A percentile compares a stretch with the other conserved stretches of the same genome.
phyloP scores from a whole-genome alignment of 495 filamentous ascomycete genomes.

The Xylaria castorea region DNA sequence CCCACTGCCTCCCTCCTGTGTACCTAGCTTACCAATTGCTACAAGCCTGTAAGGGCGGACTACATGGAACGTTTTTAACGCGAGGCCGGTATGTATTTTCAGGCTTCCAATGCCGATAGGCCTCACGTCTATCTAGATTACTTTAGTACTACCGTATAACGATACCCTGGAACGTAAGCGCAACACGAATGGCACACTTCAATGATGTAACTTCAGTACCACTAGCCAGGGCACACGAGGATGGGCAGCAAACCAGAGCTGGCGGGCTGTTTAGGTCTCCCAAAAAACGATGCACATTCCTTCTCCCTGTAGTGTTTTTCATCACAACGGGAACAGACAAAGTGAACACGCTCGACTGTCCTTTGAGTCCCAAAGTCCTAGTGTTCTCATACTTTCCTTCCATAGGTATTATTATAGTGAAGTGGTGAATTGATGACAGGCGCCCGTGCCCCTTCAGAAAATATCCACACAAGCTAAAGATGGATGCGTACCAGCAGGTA shows the following conservation, averaged over 20 bases:
- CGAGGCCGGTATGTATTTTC: conserved; percentile 2
- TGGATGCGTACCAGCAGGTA: background rate
- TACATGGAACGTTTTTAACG: conserved; percentile 5
- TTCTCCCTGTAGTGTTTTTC: background rate
- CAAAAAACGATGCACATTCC: background rate
- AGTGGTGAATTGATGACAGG: conserved; percentile 1
- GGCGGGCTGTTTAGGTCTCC: background rate
- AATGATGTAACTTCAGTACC: conserved; percentile 41
- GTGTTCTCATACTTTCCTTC: background rate
- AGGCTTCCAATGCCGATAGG: conserved; percentile 1
- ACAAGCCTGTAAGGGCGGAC: background rate
- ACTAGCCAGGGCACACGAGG: conserved; percentile 2
- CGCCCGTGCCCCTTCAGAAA: conserved; percentile 2
- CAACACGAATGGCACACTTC: conserved; percentile 26
- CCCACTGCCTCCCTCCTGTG: conserved; percentile 31
- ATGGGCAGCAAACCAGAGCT: conserved; percentile 10
- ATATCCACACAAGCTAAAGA: conserved; percentile 13
- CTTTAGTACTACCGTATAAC: conserved; percentile 15
- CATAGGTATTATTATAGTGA: background rate
- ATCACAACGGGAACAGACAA: too few relatives aligned
- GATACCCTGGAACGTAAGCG: conserved; percentile 5
- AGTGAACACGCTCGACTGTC: background rate
- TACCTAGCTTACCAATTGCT: background rate
- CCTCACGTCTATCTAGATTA: conserved; percentile 4
- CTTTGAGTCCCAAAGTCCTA: background rate